Evolutionary conservation across 495 filamentous ascomycete species (phyloP), one percentile per base, ranked within the genome.

Genomic region (Penicillium parvum): DNA sequence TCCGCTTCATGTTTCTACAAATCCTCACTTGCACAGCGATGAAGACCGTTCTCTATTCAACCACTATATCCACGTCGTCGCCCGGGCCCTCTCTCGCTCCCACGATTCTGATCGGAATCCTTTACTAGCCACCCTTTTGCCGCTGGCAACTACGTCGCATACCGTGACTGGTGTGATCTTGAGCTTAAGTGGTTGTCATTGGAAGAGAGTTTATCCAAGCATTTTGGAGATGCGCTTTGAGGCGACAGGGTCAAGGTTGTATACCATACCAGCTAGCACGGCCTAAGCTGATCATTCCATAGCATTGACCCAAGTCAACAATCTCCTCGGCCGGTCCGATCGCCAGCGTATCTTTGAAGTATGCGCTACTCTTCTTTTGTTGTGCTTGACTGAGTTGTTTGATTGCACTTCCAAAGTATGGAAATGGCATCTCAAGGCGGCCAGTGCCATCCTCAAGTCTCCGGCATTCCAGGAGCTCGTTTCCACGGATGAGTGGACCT

Each of bases 341-440:
- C 32, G 32, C 3, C 49, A 53, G 33, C 52, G 41, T 8, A 52
- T 46, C 0, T 53, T 59, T 12, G 55, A 62, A 45, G 49, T 55
- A 4, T 62, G 58, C 27, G 45, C 45, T 0, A 59, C 55, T 1
- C 43, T 62, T 0, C 51, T 63, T 0, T 39, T 63, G 0, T 47
- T 63, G 3, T 63, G 57, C 22, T 34, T 63, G 14, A 55, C 60
- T 1, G 60, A 63, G 26, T 28, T 60, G 11, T 55, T 55, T 15
- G 60, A 63, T 19, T 50, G 56, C 10, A 53, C 50, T 0, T 63
- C 60, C 1, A 37, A 41, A 18, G 53, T 47, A 0, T 63, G 60
- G 60, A 60, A 57, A 46, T 63, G 56, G 60, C 60, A 63, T 35
- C 32, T 63, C 32, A 60, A 60, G 39, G 60, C 53, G 4, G 58